Evolutionary conservation across 768 basidiomycete species (phyloP).

Genomic region (Saitozyma sp.): DNA sequence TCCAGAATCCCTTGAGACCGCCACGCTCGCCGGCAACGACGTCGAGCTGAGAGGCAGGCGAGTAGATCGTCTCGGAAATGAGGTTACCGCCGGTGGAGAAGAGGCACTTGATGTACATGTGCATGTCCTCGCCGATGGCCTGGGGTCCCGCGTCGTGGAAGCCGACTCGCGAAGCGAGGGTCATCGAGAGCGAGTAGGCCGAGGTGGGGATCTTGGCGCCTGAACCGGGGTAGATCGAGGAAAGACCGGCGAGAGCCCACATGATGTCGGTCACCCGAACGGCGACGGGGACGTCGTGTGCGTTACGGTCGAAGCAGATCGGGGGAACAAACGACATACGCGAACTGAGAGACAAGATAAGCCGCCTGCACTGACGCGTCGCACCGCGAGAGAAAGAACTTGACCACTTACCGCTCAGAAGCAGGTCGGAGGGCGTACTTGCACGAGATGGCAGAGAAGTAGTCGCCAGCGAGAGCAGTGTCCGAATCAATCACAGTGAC

Average conservation of each 20-base stretch:
- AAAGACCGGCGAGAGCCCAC: conserved; percentile 39
- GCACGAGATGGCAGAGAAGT: conserved; percentile 36
- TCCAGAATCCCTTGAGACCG: conserved; percentile 29
- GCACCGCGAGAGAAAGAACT: neutral
- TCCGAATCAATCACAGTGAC: conserved; percentile 42
- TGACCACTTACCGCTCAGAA: conserved; percentile 15
- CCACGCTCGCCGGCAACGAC: conserved; percentile 34
- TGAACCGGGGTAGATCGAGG: conserved; percentile 39
- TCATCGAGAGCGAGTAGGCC: conserved; percentile 40
- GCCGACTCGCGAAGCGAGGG: conserved; percentile 34
- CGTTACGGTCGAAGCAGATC: conserved; percentile 42
- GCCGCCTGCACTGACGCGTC: neutral
- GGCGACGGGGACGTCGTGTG: conserved; percentile 31
- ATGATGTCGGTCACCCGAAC: conserved; percentile 40
- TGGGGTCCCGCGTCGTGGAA: conserved; percentile 45
- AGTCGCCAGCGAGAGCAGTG: conserved; percentile 42
- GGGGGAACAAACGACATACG: conserved; percentile 25
- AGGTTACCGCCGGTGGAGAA: conserved; percentile 43
- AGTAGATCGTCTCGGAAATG: conserved; percentile 44
- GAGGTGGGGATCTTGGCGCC: conserved; percentile 47
- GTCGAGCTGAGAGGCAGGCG: conserved; percentile 46
- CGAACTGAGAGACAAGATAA: conserved; percentile 1
- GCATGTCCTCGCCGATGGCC: conserved; percentile 50
- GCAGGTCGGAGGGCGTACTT: conserved; percentile 31
- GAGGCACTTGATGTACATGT: conserved; percentile 48